These are phyloP conservation scores for Suaeda aralocaspica DNA, from an alignment of 148 eudicot species.

Conservation along the genomic window DNA sequence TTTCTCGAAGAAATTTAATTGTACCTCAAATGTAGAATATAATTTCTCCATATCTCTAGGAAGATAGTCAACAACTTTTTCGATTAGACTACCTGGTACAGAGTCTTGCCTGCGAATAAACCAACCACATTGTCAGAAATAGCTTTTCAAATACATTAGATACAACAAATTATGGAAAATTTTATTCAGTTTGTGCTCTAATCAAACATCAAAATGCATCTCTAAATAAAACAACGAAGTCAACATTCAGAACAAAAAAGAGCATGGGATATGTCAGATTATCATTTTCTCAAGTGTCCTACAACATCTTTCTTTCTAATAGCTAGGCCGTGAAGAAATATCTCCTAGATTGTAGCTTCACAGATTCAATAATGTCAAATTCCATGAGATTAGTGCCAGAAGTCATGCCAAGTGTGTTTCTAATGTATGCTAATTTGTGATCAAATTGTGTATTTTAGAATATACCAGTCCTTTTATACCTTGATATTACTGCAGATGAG, in stretches of 20 bases:
- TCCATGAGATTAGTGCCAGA: conserved; percentile 26
- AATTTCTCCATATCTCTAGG: conserved; percentile 58
- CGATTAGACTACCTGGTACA: conserved; percentile 66
- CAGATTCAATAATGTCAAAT: conserved; percentile 24
- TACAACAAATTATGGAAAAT: too few species aligned
- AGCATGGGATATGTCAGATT: conserved; percentile 19
- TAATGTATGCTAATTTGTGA: conserved; percentile 24
- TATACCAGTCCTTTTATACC: too few species aligned
- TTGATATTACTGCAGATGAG: too few species aligned
- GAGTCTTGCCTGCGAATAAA: conserved; percentile 79
- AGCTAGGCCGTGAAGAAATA: conserved; percentile 48
- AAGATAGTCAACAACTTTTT: conserved; percentile 65
- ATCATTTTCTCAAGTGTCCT: conserved; percentile 73
- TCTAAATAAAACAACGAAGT: not conserved
- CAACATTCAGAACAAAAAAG: not conserved
- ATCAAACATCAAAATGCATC: not conserved
- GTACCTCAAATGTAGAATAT: conserved; percentile 54
- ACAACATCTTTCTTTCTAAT: conserved; percentile 48
- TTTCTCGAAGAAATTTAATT: too few species aligned
- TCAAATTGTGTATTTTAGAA: too few species aligned
- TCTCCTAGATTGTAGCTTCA: conserved; percentile 42
- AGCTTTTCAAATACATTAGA: not conserved
- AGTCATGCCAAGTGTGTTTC: conserved; percentile 27
- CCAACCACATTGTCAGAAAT: conserved; percentile 20
- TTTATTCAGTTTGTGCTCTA: not conserved